Conservation (phyloP, 1,139 yeast genomes). For the Sugiyamaella castrensis region DNA sequence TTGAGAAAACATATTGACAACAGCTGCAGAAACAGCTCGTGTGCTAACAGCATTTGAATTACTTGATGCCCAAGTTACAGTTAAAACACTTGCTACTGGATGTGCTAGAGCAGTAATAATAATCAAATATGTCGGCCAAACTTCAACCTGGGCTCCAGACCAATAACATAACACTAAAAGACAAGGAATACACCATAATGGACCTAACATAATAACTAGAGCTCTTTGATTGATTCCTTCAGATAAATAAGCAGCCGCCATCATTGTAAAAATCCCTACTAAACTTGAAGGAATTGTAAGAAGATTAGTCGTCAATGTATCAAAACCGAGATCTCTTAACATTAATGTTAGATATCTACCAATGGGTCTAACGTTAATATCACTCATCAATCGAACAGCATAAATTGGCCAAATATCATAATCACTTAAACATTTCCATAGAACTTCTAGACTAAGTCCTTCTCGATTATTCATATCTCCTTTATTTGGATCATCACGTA, state of each 20-base stretch:
- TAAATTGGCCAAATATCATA: slow-evolving; percentile 62
- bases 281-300: slow-evolving; percentile 51
- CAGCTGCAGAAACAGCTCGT: slow-evolving; percentile 58
- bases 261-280: slow-evolving; percentile 42
- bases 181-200: slow-evolving; percentile 43
- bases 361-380: slow-evolving; percentile 44
- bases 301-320: slow-evolving; percentile 52
- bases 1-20: slow-evolving; percentile 63
- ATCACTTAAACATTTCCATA: slow-evolving; percentile 47
- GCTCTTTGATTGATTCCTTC: slow-evolving; percentile 42
- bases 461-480: slow-evolving; percentile 68
- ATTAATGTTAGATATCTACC: slow-evolving; percentile 50
- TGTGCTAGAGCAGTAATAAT: slow-evolving; percentile 46
- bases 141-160: slow-evolving; percentile 45
- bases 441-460: slow-evolving; percentile 43
- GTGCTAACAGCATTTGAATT: slow-evolving; percentile 59
- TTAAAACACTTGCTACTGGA: slow-evolving; percentile 49
- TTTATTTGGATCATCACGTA: slow-evolving; percentile 67
- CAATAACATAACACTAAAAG: slow-evolving; percentile 48
- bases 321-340: slow-evolving; percentile 51
- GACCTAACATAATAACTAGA: slow-evolving; percentile 36
- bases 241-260: slow-evolving; percentile 43
- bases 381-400: slow-evolving; percentile 48
- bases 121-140: slow-evolving; percentile 43
- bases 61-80: slow-evolving; percentile 59